These are phyloP conservation scores for Nevesoporus exiguus DNA, from an alignment of 768 basidiomycete genomes.

Conservation along the genomic window DNA sequence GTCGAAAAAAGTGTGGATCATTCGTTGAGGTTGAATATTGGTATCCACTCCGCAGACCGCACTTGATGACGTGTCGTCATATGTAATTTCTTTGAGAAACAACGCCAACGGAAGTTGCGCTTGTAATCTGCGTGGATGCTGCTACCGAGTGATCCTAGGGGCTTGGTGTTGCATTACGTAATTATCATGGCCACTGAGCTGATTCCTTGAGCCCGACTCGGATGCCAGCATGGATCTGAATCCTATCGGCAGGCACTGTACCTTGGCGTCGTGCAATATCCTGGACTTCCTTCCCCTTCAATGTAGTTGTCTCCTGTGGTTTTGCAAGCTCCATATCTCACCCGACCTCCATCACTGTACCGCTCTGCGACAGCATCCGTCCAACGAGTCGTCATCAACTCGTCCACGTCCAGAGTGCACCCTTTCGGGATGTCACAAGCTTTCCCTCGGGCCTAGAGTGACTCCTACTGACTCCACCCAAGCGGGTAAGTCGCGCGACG, in stretches of 20 bases:
- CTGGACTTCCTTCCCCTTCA: constrained; percentile 77
- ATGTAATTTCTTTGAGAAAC: constrained; percentile 10
- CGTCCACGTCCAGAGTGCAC: constrained; percentile 47
- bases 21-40: constrained; percentile 9
- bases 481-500: neutral
- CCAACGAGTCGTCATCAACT: neutral
- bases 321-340: constrained; percentile 62
- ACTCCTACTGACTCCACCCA: constrained; percentile 14
- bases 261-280: constrained; percentile 52
- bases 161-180: neutral
- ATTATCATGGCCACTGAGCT: neutral
- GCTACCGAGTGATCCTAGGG: too few species aligned
- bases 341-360: constrained; percentile 61
- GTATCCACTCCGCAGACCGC: constrained; percentile 4
- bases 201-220: too few species aligned
- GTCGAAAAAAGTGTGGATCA: constrained; percentile 15
- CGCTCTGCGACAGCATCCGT: constrained; percentile 1
- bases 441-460: constrained; percentile 44
- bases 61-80: too few species aligned
- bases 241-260: constrained; percentile 63
- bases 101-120: neutral
- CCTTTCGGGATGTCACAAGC: constrained; percentile 49
- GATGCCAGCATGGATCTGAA: constrained; percentile 42
- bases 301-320: constrained; percentile 57
- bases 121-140: too few species aligned